phyloP scores from a whole-genome alignment of 495 filamentous ascomycete species.

The Haplographium delicatum region DNA sequence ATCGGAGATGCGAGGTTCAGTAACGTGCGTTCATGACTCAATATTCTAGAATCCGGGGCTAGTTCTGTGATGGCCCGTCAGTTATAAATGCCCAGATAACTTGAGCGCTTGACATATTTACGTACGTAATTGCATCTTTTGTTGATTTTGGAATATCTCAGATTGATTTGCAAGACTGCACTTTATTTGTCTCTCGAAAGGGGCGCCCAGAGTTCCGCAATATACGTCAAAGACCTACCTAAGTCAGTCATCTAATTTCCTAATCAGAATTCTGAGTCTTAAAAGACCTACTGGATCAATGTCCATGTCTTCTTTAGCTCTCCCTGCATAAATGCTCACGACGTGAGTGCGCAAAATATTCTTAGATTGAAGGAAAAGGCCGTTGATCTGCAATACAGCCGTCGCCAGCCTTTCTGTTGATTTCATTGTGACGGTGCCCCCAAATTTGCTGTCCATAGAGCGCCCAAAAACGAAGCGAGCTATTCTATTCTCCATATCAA shows the following conservation, averaged over 20 bases:
- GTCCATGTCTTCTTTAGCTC: not conserved
- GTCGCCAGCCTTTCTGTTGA: slow-evolving; percentile 6
- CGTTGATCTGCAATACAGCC: slow-evolving; percentile 8
- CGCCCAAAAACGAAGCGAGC: slow-evolving; percentile 2
- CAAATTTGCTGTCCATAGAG: slow-evolving; percentile 7
- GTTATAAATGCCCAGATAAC: not conserved
- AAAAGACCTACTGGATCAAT: not conserved
- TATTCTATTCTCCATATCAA: slow-evolving; percentile 17
- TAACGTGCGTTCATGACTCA: not conserved
- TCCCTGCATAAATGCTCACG: slow-evolving; percentile 12
- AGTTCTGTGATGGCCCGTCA: not conserved
- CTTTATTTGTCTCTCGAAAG: slow-evolving; percentile 13
- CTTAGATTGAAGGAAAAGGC: slow-evolving; percentile 13
- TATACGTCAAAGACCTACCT: slow-evolving; percentile 3
- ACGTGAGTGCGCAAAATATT: slow-evolving; percentile 3
- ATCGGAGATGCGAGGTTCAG: not conserved
- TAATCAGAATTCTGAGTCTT: not conserved
- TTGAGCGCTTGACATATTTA: not conserved
- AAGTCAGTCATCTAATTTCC: not conserved
- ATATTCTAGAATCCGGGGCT: not conserved
- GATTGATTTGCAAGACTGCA: not conserved
- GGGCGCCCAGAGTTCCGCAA: slow-evolving; percentile 7
- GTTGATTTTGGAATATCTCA: slow-evolving; percentile 5
- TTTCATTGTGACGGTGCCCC: not conserved
- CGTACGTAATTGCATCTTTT: slow-evolving; percentile 1